These are phyloP conservation scores for Tuber brumale DNA, from an alignment of 495 filamentous ascomycete genomes.

Conservation along the genomic window DNA sequence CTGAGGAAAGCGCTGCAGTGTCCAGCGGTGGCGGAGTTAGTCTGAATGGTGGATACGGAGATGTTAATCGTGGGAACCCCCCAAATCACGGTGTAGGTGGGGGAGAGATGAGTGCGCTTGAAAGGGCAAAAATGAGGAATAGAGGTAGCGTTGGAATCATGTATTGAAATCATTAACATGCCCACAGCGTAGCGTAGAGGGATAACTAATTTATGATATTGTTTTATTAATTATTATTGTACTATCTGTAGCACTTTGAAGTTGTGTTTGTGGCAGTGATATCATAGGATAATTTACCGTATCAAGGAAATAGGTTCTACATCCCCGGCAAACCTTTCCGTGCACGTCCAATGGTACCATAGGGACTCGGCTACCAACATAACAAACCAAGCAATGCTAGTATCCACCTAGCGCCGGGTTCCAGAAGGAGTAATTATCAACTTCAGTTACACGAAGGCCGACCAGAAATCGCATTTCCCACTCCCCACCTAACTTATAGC, in stretches of 20 bases:
- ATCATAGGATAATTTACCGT: no score
- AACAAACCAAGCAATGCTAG: not conserved
- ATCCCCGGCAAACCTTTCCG: not conserved
- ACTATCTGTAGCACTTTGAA: not conserved
- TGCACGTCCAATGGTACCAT: not conserved
- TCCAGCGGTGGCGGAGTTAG: slow-evolving; percentile 8
- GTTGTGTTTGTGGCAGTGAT: not conserved
- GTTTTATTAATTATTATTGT: not conserved
- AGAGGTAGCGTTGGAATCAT: slow-evolving; percentile 5
- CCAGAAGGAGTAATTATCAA: not conserved
- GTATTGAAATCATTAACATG: not conserved
- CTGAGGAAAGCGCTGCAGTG: slow-evolving; percentile 10
- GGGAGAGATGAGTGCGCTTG: slow-evolving; percentile 17
- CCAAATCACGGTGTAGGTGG: not conserved
- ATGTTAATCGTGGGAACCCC: not conserved
- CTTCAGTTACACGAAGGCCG: not conserved
- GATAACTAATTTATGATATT: not conserved
- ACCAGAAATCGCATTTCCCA: not conserved
- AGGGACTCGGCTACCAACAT: not conserved
- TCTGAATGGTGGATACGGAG: slow-evolving; percentile 9
- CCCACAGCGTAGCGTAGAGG: not conserved
- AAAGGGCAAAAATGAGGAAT: slow-evolving; percentile 32
- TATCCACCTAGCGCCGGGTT: not conserved
- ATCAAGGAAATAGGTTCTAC: not conserved
- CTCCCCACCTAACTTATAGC: not conserved